phyloP scores from a whole-genome alignment of 495 filamentous ascomycete species.

The Parmelia sp. region DNA sequence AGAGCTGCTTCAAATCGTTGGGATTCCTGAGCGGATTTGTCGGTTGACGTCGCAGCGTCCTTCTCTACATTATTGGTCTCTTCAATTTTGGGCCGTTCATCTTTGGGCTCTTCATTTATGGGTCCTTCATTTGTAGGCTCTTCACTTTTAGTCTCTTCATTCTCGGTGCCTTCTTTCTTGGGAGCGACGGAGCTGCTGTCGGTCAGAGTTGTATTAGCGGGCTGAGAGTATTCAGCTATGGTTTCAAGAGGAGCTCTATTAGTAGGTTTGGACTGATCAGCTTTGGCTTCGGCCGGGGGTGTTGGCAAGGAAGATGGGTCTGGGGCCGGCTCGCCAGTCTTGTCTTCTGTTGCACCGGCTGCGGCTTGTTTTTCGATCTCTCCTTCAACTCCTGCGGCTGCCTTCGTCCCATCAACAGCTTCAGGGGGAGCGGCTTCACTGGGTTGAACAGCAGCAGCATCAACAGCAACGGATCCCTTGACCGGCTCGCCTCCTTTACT shows the following conservation, averaged over 20 bases:
- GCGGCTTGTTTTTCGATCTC: slow-evolving; percentile 12
- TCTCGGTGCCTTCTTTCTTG: too few relatives aligned
- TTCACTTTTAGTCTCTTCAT: too few relatives aligned
- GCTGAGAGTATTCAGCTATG: background rate
- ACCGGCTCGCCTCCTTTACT: slow-evolving; percentile 9
- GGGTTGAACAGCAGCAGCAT: background rate
- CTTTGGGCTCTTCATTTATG: too few relatives aligned
- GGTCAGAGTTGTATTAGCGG: background rate
- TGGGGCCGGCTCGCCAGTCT: slow-evolving; percentile 12
- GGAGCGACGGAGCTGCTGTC: background rate
- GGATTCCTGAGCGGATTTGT: background rate
- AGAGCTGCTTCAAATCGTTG: slow-evolving; percentile 9
- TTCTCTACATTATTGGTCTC: background rate
- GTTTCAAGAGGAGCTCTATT: slow-evolving; percentile 5
- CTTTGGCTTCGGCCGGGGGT: slow-evolving; percentile 11
- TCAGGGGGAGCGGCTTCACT: background rate
- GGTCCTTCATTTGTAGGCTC: too few relatives aligned
- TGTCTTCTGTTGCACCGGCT: slow-evolving; percentile 4
- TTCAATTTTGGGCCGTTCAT: too few relatives aligned
- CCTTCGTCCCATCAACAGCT: slow-evolving; percentile 7
- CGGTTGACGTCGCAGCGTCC: background rate
- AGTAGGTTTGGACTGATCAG: background rate
- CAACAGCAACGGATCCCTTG: slow-evolving; percentile 4
- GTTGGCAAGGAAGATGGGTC: slow-evolving; percentile 10
- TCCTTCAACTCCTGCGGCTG: slow-evolving; percentile 10